Evolutionary conservation across 192 early-diverging fungal genomes (phyloP), one percentile per base, ranked within the genome.

Genomic region (Linnemannia hyalina): DNA sequence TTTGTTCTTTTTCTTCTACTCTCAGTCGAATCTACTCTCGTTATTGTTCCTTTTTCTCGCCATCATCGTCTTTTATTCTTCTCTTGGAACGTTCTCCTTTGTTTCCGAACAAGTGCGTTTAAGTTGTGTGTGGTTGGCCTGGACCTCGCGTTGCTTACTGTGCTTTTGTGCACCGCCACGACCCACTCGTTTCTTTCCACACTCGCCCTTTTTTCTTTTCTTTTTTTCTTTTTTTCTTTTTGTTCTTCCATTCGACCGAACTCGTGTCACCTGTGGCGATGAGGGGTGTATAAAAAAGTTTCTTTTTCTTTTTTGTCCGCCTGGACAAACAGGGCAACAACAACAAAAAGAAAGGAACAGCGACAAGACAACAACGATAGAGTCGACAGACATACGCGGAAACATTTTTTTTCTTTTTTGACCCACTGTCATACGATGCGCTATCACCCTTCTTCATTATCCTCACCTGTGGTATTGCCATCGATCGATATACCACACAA

Each of bases 231-330:
- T 68, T 32, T n/a, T 26, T 36, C 11, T 16, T 26, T 32, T 68
- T 13, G 7, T 26, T 68, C 16, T 9, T 70, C 41, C 36, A 20
- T 40, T 70, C 29, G 22, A 7, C 1, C 7, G 10, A 13, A 71
- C 70, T 38, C 70, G 70, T 71, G 70, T 42, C 70, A 71, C 70
- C 70, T 42, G 70, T 71, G 70, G 40, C 40, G 40, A 41, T 71
- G 70, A 71, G 70, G 70, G 20, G 35, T 71, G 70, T 52, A 18
- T 52, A 18, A 32, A 9, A 11, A 65, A 32, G 16, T 22, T 52
- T 52, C 5, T 52, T 20, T 20, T 52, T 22, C 18, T 22, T 52
- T 9, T 52, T 26, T 65, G n/a, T 65, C 60, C 60, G 60, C 60
- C 60, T 65, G 60, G 60, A 65, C n/a, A 60, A 57, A 26, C 3